phyloP scores from a whole-genome alignment of 78 protist genomes.

The Cavenderia fasciculata region DNA sequence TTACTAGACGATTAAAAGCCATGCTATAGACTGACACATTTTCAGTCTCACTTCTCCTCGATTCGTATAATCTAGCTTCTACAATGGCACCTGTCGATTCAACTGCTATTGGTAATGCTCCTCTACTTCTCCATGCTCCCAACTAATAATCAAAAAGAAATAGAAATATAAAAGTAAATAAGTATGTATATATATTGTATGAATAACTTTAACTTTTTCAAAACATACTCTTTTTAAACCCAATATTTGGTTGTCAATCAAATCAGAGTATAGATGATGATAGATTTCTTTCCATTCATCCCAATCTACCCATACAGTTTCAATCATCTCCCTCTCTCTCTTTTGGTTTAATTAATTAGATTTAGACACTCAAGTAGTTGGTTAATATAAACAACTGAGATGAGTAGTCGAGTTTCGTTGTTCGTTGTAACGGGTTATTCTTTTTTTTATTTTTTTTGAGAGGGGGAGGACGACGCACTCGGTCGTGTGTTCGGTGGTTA shows the following conservation, averaged over 20 bases:
- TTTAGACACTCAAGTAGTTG: too few species aligned
- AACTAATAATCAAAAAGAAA: background rate
- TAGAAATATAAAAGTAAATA: too few species aligned
- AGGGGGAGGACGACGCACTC: too few species aligned
- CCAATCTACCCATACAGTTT: conserved; percentile 68
- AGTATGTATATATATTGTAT: background rate
- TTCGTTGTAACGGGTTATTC: too few species aligned
- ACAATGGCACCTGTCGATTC: conserved; percentile 28
- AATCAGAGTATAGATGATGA: background rate
- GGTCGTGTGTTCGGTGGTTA: too few species aligned
- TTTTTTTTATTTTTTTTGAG: too few species aligned
- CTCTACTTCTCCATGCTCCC: conserved; percentile 52
- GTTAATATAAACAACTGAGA: too few species aligned
- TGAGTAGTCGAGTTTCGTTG: too few species aligned
- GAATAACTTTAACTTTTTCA: background rate
- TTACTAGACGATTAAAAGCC: conserved; percentile 50
- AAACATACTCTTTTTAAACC: conserved; percentile 37
- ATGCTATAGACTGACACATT: conserved; percentile 21
- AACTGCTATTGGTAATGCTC: conserved; percentile 23
- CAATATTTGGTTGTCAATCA: background rate
- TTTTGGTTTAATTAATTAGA: too few species aligned
- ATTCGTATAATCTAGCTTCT: background rate
- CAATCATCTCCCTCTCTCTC: too few species aligned
- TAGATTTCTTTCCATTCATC: conserved; percentile 49
- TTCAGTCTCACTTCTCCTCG: background rate